These are phyloP conservation scores for Candida gigantensis DNA, from an alignment of 1,139 yeast species.

Conservation along the genomic window DNA sequence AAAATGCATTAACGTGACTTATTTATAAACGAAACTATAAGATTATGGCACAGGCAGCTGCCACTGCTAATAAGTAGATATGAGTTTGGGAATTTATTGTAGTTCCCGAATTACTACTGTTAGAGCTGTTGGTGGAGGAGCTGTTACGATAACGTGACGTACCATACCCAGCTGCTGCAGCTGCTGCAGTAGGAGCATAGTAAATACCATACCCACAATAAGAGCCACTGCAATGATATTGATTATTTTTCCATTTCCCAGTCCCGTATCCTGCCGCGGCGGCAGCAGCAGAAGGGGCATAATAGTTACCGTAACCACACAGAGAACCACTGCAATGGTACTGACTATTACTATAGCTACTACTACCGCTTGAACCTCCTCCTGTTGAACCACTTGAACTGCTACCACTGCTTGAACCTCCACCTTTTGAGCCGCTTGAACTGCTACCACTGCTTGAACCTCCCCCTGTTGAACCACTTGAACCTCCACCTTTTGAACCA, in stretches of 20 bases:
- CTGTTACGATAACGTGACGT: conserved; percentile 13
- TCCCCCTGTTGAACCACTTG: background rate
- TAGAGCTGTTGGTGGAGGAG: background rate
- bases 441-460: conserved; percentile 1
- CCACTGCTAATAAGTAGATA: no score
- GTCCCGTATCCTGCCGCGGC: conserved; percentile 14
- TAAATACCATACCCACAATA: conserved; percentile 13
- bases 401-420: background rate
- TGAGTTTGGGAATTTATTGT: no score
- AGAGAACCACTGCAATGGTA: conserved; percentile 8
- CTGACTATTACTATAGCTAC: conserved; percentile 1
- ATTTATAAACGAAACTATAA: no score
- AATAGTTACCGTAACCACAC: conserved; percentile 15
- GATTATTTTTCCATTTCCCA: background rate
- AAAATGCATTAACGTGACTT: no score
- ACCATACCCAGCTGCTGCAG: conserved; percentile 15
- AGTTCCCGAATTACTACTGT: no score
- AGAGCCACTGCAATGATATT: conserved; percentile 6
- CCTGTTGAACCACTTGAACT: background rate
- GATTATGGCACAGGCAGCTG: no score
- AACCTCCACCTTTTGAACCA: background rate
- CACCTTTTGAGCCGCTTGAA: background rate
- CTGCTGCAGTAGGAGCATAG: conserved; percentile 14
- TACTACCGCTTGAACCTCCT: background rate
- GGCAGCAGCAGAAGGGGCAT: conserved; percentile 15